Conservation (phyloP, 2,329 filamentous ascomycete genomes). For the Zopfia rhizophila region DNA sequence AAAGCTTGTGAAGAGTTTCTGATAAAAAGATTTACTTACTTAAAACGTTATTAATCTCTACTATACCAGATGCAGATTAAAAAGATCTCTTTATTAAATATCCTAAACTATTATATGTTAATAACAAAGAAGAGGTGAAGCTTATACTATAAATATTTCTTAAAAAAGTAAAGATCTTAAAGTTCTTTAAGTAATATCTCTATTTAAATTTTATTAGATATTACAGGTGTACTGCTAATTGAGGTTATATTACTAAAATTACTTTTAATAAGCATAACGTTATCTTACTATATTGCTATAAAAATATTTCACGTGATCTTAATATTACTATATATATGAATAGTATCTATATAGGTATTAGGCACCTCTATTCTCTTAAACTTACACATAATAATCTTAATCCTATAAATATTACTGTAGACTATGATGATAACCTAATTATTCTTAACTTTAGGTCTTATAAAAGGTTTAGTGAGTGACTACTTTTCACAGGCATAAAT, state of each 20-base stretch:
- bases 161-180: constrained; percentile 35
- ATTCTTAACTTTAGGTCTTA: constrained; percentile 14
- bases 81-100: constrained; percentile 41
- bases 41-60: constrained; percentile 2
- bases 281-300: constrained; percentile 31
- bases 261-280: constrained; percentile 36
- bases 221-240: constrained; percentile 38
- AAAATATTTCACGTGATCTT: constrained; percentile 24
- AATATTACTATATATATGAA: constrained; percentile 30
- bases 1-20: constrained; percentile 2
- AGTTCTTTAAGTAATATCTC: constrained; percentile 33
- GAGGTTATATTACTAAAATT: constrained; percentile 37
- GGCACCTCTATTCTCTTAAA: constrained; percentile 46
- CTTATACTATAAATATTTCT: constrained; percentile 39
- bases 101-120: constrained; percentile 39
- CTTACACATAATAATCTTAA: constrained; percentile 8
- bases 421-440: constrained; percentile 6
- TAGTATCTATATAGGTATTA: constrained; percentile 38
- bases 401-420: constrained; percentile 10
- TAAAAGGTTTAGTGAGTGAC: constrained; percentile 3
- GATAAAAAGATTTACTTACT: constrained; percentile 10
- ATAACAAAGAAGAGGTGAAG: constrained; percentile 34
- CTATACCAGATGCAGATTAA: constrained; percentile 14
- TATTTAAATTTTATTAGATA: constrained; percentile 42
- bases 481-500: constrained; percentile 10